Conservation (phyloP, 2,329 filamentous ascomycete species). For the Ophiostoma triangulosporum region DNA sequence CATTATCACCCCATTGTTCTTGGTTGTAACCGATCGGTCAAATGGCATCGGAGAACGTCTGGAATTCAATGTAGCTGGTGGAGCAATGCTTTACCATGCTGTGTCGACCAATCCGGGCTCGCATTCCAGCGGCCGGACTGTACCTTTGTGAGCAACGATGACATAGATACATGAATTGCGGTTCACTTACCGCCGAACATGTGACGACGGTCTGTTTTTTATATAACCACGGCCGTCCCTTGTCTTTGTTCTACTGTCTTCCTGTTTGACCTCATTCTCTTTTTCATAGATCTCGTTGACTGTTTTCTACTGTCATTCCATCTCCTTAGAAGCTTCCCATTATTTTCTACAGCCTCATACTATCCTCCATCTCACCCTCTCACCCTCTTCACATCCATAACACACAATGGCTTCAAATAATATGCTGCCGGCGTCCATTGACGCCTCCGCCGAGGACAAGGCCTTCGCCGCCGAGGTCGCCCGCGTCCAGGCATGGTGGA, state of each 20-base stretch:
- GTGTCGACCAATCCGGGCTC: neutral
- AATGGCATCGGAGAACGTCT: constrained; percentile 5
- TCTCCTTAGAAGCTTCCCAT: neutral
- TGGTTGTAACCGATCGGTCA: constrained; percentile 12
- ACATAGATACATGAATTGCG: neutral
- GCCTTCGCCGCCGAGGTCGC: constrained; percentile 72
- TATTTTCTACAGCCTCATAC: neutral
- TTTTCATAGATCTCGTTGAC: neutral
- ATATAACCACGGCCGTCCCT: constrained; percentile 3
- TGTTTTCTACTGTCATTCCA: neutral
- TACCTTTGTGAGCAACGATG: neutral
- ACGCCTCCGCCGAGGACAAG: constrained; percentile 45
- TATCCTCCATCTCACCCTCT: neutral
- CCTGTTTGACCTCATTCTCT: neutral
- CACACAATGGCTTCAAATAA: constrained; percentile 45
- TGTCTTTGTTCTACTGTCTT: neutral
- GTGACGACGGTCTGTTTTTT: constrained; percentile 9
- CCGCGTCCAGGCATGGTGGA: constrained; percentile 90
- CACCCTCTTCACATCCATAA: constrained; percentile 1
- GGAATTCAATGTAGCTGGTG: no score
- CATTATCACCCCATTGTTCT: neutral
- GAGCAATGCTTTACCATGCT: neutral
- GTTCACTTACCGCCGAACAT: constrained; percentile 11
- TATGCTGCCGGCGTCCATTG: constrained; percentile 45
- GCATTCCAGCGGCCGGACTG: neutral